These are phyloP conservation scores for Anastatica hierochuntica DNA, from an alignment of 345 rosid genomes.

Conservation along the genomic window DNA sequence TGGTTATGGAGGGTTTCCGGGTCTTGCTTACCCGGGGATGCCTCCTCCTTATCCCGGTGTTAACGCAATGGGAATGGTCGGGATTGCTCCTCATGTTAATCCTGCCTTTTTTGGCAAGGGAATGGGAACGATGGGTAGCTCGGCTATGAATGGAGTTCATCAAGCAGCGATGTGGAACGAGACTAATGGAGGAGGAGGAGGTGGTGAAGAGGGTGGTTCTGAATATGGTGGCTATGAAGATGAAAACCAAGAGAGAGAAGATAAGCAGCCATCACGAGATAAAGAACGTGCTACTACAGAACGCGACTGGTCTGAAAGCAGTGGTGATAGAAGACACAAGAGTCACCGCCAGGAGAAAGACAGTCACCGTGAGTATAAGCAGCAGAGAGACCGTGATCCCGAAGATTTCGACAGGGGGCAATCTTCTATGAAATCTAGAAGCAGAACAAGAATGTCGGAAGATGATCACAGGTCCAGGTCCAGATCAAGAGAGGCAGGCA, in stretches of 20 bases:
- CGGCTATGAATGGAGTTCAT: constrained; percentile 69
- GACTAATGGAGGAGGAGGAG: constrained; percentile 70
- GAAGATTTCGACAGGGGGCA: constrained; percentile 66
- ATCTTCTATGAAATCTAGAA: constrained; percentile 54
- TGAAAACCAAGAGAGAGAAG: constrained; percentile 62
- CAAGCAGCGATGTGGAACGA: constrained; percentile 59
- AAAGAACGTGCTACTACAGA: constrained; percentile 50
- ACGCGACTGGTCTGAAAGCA: constrained; percentile 64
- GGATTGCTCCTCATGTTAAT: constrained; percentile 86
- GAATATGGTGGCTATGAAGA: constrained; percentile 73
- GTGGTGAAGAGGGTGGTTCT: constrained; percentile 81
- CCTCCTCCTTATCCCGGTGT: constrained; percentile 66
- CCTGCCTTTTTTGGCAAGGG: constrained; percentile 74
- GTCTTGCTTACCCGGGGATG: constrained; percentile 73
- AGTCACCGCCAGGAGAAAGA: constrained; percentile 66
- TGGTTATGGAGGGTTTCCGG: constrained; percentile 65
- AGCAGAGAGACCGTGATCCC: constrained; percentile 59
- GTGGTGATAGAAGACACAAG: constrained; percentile 54
- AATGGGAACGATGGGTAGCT: constrained; percentile 57
- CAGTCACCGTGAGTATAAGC: constrained; percentile 45
- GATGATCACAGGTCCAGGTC: constrained; percentile 60
- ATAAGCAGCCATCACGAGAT: constrained; percentile 45
- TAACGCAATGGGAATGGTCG: constrained; percentile 68
- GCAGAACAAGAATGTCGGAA: constrained; percentile 56
- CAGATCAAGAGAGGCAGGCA: constrained; percentile 70